Evolutionary conservation across 148 eudicot genomes (phyloP), one percentile per base, ranked within the genome.

Genomic region (Polygonum aviculare): DNA sequence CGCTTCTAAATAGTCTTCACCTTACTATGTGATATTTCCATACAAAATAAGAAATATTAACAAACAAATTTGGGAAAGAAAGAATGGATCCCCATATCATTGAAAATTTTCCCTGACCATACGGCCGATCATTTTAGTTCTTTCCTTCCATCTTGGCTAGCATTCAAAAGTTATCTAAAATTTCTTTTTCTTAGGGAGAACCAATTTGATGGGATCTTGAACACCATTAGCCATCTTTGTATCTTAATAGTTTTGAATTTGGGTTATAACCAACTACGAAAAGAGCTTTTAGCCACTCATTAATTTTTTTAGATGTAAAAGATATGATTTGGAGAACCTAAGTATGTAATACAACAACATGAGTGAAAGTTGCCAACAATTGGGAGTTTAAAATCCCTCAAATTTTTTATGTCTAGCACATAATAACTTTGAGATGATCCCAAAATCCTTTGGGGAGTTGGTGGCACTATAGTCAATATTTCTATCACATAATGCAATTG

Each of bases 151-250:
- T 48, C 50, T 8, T 48, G 50, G 50, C 12, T 48, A 0, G 14
- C 50, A 39, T 70, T 36, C 12, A 77, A 71, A 48, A 75, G 12
- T n/a, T 0, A 31, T 0, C 22, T 74, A 49, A 52, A 40, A 21
- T 2, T 1, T 47, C 51, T 81, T 22, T 2, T 44, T 71, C 79
- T 82, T 47, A 12, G 67, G 1, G 3, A 0, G 2, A 82, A 82
- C 15, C 19, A 3, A 3, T 75, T 83, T 45, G 80, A 51, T 49
- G 74, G 74, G 48, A 2, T 71, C 31, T 16, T n/a, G 49, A 45
- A 18, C 51, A 71, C 21, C 11, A 71, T 71, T 16, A 1, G 74
- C 1, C 1, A 16, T 40, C 74, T 71, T 41, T 71, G 51, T 71
- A 33, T 7, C 22, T 71, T 71, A 45, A 71, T 0, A 50, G 0